Evolutionary conservation across 2,329 filamentous ascomycete genomes (phyloP).

Genomic region (Sclerotinia subarctica): DNA sequence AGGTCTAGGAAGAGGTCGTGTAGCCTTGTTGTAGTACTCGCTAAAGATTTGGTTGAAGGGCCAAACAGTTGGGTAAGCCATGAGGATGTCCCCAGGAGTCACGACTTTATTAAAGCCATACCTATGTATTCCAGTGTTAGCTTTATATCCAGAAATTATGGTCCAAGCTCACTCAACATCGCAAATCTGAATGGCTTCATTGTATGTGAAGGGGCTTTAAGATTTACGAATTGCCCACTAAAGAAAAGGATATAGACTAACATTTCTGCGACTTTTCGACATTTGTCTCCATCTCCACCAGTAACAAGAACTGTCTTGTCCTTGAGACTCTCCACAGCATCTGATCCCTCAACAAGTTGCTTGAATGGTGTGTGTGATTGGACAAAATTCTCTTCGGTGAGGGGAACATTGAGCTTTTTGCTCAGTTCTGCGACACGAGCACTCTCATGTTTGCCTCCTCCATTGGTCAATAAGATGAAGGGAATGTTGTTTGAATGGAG

Average conservation of each 20-base stretch:
- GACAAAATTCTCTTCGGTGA: constrained; percentile 70
- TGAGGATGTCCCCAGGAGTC: constrained; percentile 79
- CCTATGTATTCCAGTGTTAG: constrained; percentile 35
- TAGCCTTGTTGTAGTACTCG: constrained; percentile 57
- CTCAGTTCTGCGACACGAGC: constrained; percentile 70
- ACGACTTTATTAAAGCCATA: constrained; percentile 81
- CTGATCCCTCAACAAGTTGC: constrained; percentile 60
- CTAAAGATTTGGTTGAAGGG: constrained; percentile 72
- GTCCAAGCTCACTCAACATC: background rate
- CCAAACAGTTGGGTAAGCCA: constrained; percentile 70
- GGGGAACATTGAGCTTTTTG: constrained; percentile 58
- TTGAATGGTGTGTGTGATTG: constrained; percentile 91
- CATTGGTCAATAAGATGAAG: constrained; percentile 94
- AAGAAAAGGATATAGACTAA: constrained; percentile 35
- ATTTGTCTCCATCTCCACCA: constrained; percentile 49
- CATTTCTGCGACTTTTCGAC: constrained; percentile 61
- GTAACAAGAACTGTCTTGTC: constrained; percentile 72
- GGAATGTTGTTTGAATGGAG: constrained; percentile 75
- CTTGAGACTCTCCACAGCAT: constrained; percentile 50
- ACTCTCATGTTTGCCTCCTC: constrained; percentile 79
- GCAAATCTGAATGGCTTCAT: background rate
- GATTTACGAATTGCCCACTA: background rate
- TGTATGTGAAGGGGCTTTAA: background rate
- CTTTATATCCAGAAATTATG: background rate
- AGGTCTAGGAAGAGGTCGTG: constrained; percentile 54